These are phyloP conservation scores for Vitellaria paradoxa DNA, from an alignment of 179 eudicot genomes.

Conservation along the genomic window DNA sequence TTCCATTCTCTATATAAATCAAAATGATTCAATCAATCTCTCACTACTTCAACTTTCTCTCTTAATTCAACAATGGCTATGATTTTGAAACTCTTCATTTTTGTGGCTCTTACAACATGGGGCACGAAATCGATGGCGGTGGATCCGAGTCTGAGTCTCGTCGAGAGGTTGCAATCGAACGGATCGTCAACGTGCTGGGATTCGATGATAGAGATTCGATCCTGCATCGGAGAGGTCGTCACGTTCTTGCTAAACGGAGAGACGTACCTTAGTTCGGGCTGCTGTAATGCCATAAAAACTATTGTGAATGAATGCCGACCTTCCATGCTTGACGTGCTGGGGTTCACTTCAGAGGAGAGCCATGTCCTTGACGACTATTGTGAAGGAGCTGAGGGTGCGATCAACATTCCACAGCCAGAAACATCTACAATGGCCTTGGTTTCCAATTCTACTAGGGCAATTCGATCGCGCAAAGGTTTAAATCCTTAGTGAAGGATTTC, in stretches of 20 bases:
- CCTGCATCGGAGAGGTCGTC: slow-evolving; percentile 15
- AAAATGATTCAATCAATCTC: not conserved
- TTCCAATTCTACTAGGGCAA: no score
- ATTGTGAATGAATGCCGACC: slow-evolving; percentile 17
- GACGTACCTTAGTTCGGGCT: slow-evolving; percentile 12
- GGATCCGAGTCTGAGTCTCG: not conserved
- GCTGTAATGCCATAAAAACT: slow-evolving; percentile 14
- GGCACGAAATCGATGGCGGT: not conserved
- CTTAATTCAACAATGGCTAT: not conserved
- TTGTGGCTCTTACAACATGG: not conserved
- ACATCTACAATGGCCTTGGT: not conserved
- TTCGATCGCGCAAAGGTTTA: no score
- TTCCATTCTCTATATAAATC: not conserved
- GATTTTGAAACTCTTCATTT: not conserved
- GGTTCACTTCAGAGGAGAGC: slow-evolving; percentile 15
- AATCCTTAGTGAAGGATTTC: no score
- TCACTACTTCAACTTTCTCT: not conserved
- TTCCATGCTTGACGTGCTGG: slow-evolving; percentile 9
- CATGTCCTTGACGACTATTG: slow-evolving; percentile 13
- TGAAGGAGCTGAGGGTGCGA: slow-evolving; percentile 1
- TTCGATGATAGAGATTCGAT: slow-evolving; percentile 13
- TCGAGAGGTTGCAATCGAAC: not conserved
- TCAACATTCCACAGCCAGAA: not conserved
- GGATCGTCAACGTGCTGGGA: slow-evolving; percentile 11
- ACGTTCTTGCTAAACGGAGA: slow-evolving; percentile 18